These are phyloP conservation scores for Wickerhamiella azyma DNA, from an alignment of 805 yeast genomes.

Conservation along the genomic window DNA sequence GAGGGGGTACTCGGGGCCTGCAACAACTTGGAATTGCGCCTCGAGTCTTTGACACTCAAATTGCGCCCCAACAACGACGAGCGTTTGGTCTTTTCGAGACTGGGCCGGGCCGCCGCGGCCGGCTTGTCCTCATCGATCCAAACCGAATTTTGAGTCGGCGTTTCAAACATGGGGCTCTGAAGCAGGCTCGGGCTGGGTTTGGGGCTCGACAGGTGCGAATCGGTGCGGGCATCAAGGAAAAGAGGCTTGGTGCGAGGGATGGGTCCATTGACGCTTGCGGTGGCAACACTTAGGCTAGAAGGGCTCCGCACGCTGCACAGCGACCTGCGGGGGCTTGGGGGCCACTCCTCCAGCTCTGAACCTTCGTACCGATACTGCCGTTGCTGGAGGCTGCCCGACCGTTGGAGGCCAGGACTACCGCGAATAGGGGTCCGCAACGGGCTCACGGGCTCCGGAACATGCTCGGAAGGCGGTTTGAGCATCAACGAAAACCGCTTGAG, in stretches of 20 bases:
- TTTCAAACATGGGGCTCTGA: constrained; percentile 2
- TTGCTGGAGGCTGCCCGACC: constrained; percentile 5
- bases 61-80: constrained; percentile 6
- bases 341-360: background rate
- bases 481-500: background rate
- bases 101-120: background rate
- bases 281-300: background rate
- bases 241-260: background rate
- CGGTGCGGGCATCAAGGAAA: background rate
- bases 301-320: background rate
- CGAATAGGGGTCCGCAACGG: constrained; percentile 1
- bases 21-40: background rate
- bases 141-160: background rate
- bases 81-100: background rate
- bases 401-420: background rate
- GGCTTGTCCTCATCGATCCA: constrained; percentile 6
- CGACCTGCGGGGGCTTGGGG: constrained; percentile 2
- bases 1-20: background rate
- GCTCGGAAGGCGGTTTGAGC: background rate
- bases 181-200: background rate
- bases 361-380: background rate
- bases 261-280: background rate
- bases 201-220: background rate
- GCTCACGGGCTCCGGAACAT: background rate
- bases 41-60: background rate